Percentiles rank a stretch among this genome's conserved stretches.
Conservation (phyloP, 768 basidiomycete genomes). For the Lactarius trivialis region DNA sequence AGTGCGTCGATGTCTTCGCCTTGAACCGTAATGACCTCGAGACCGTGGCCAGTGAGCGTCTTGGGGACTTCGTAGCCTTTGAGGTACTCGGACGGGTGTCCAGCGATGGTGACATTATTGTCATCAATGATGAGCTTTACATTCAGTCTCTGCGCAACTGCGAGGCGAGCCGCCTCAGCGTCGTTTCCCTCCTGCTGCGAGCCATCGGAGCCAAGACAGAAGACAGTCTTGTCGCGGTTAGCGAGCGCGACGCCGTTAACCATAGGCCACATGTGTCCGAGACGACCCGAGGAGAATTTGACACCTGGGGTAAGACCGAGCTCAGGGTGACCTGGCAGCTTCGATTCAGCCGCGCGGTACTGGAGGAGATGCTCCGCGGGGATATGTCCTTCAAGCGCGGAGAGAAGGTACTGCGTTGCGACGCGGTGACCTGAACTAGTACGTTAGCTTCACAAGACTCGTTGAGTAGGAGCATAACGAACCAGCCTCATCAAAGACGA, state of each 20-base stretch:
- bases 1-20: conserved; percentile 78
- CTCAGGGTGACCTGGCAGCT: conserved; percentile 86
- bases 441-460: conserved; percentile 7
- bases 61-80: conserved; percentile 66
- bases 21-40: conserved; percentile 65
- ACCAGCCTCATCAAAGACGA: conserved; percentile 82
- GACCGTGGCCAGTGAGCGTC: conserved; percentile 76
- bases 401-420: conserved; percentile 80
- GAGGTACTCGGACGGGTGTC: conserved; percentile 82
- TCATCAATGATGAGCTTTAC: conserved; percentile 86
- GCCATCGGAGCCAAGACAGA: conserved; percentile 83
- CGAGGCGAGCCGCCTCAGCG: conserved; percentile 82
- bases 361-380: conserved; percentile 72
- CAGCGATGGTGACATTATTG: conserved; percentile 90
- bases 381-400: conserved; percentile 67
- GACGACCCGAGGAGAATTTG: conserved; percentile 89
- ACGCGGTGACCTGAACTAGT: conserved; percentile 67
- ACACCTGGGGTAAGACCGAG: conserved; percentile 87
- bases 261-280: conserved; percentile 87
- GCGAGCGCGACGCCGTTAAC: conserved; percentile 83
- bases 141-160: conserved; percentile 76
- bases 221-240: conserved; percentile 67
- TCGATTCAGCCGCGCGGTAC: conserved; percentile 81
- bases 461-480: conserved; percentile 24
- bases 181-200: conserved; percentile 91